Base-by-base conservation (phyloP, 1,139 yeast genomes). In the Starmera stellimalicola region DNA sequence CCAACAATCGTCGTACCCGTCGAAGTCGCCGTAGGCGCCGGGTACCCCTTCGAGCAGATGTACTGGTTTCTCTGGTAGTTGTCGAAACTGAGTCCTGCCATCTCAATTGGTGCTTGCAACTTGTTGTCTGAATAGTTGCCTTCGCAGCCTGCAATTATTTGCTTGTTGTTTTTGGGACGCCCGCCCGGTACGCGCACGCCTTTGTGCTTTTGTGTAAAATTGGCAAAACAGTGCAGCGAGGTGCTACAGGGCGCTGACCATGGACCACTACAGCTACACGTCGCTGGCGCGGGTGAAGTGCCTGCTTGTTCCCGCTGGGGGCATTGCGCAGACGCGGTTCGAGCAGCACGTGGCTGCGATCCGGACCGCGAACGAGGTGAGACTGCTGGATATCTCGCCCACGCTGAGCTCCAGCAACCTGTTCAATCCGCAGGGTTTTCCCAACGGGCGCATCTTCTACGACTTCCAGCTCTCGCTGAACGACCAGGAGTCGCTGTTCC, bases 1-100 rank as follows among this genome's bases (percentile, higher is more conserved):
- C 98, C 98, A 22, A 91, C 98, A 65, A 91, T 91, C 3, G 98
- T 91, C 20, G 98, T 91, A 67, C 98, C 98, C 1, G 98, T 91
- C 17, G 96, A 85, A 1, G 97, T 91, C 32, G 95, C 94, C 43
- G 68, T 78, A 33, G 97, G 96, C 26, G 75, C 66, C 2, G 77
- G 73, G 49, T 71, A 75, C 8, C 96, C 95, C 45, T 75, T 69
- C 24, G 80, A 65, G 14, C 81, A 67, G 39, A 91, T 69, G 47
- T 63, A 75, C 40, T 71, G 72, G 59, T 91, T 91, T 65, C 98
- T 78, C 58, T 85, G 94, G 60, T 71, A 84, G 60, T 91, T 87
- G 52, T 88, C 97, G 57, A 91, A 91, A 51, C 85, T 78, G 39
- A 91, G 72, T 29, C 98, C 98, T 11, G 87, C 75, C 96, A 87